These are phyloP conservation scores for Candida berthetii DNA, from an alignment of 805 yeast genomes.

Conservation along the genomic window DNA sequence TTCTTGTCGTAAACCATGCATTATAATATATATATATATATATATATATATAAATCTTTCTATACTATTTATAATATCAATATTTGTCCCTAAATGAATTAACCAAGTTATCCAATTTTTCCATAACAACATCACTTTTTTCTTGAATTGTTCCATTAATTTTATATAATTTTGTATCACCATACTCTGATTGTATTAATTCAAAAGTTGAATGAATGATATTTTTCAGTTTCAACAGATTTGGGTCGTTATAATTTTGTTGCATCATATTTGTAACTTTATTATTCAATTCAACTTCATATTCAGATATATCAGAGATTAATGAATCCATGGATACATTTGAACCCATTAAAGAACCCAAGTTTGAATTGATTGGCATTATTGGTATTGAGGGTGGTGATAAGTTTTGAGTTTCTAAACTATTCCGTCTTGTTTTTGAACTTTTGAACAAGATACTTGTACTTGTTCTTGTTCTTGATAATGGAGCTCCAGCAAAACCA, in stretches of 20 bases:
- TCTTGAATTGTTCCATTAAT: slow-evolving; percentile 5
- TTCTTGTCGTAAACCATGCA: too few relatives aligned
- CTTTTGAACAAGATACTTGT: too few relatives aligned
- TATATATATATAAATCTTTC: background rate
- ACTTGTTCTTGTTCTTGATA: too few relatives aligned
- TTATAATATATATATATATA: too few relatives aligned
- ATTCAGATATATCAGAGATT: slow-evolving; percentile 4
- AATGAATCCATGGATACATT: background rate
- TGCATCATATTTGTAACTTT: slow-evolving; percentile 9
- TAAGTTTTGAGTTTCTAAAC: too few relatives aligned
- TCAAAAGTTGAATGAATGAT: slow-evolving; percentile 10
- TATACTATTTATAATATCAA: background rate
- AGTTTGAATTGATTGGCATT: too few relatives aligned
- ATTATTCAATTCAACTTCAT: slow-evolving; percentile 14
- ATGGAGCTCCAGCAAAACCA: too few relatives aligned
- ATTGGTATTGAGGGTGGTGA: too few relatives aligned
- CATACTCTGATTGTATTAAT: slow-evolving; percentile 9
- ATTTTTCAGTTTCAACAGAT: slow-evolving; percentile 13
- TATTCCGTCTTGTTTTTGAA: too few relatives aligned
- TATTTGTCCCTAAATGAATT: slow-evolving; percentile 7
- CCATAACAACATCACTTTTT: slow-evolving; percentile 7
- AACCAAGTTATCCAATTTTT: slow-evolving; percentile 8
- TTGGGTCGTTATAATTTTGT: slow-evolving; percentile 4
- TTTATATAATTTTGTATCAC: slow-evolving; percentile 4
- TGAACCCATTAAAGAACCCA: too few relatives aligned